These are phyloP conservation scores for Lipomyces orientalis DNA, from an alignment of 805 yeast genomes.

Conservation along the genomic window DNA sequence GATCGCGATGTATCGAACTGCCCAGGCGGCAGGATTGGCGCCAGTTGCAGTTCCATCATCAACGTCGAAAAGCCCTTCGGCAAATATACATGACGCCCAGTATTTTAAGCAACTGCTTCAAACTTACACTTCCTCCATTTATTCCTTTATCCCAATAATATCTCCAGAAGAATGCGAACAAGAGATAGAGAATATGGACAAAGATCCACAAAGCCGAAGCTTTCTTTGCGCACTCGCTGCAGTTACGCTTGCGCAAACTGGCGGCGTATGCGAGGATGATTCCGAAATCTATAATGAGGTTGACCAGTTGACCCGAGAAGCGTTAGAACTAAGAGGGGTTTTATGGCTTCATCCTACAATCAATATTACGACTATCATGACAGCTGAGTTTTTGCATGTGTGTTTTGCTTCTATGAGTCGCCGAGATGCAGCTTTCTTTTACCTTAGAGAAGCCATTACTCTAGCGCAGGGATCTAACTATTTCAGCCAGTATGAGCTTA, in stretches of 20 bases:
- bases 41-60: not conserved
- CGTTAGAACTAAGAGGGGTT: constrained; percentile 3
- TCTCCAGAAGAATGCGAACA: constrained; percentile 6
- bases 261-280: constrained; percentile 1
- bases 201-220: not conserved
- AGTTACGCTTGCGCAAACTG: constrained; percentile 3
- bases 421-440: constrained; percentile 5
- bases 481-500: not conserved
- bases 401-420: constrained; percentile 1
- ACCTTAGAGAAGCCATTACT: constrained; percentile 3
- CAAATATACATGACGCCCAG: not conserved
- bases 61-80: not conserved
- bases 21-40: not conserved
- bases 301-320: not conserved
- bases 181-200: constrained; percentile 3
- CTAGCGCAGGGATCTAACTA: not conserved
- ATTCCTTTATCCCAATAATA: not conserved
- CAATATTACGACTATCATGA: constrained; percentile 1
- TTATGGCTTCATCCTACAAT: not conserved
- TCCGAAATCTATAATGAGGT: not conserved
- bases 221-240: constrained; percentile 9
- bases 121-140: not conserved
- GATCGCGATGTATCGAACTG: constrained; percentile 7
- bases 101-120: not conserved
- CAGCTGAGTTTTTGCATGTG: constrained; percentile 2